Evolutionary conservation across 495 filamentous ascomycete genomes (phyloP), one percentile per base, ranked within the genome.

Genomic region (Acidiella bohemica): DNA sequence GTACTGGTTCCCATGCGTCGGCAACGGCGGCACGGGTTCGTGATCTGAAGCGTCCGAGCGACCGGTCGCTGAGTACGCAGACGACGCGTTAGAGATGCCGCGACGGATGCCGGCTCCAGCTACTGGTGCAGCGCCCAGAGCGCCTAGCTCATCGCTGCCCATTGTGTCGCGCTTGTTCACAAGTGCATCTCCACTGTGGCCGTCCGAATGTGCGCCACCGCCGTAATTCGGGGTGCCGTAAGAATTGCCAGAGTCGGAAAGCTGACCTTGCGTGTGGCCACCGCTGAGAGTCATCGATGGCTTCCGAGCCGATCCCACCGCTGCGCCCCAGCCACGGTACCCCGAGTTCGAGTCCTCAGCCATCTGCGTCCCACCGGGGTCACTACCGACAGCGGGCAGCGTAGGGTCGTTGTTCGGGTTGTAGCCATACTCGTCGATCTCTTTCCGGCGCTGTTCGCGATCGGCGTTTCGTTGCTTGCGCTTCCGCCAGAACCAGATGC

Each of bases 321-420:
- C 83, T n/a, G 83, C 81, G 24, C 90, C 90, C 90, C 90, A 97
- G 44, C 90, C 90, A 54, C 90, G 71, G 58, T 97, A 97, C 21
- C 90, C 90, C 7, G 73, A 67, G 19, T 63, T 66, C 31, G 16
- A 10, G 42, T 68, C 73, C 41, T 84, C 80, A 57, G 43, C 54
- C 68, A 49, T 65, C 41, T 60, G 56, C 1, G 57, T 36, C 6
- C 58, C 72, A 4, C 60, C 64, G 33, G 63, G 69, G 32, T 60
- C 72, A 16, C 53, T 58, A 16, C 44, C 45, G n/a, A 82, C 67
- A 4, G 68, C 69, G 17, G 86, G 84, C 3, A 88, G 62, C 3
- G 80, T 80, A 1, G 90, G 86, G 53, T 93, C 87, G 40, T 84
- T 74, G 60, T 95, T 96, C 6, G 88, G 90, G 56, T 95, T 96